phyloP scores from a whole-genome alignment of 1,284 basidiomycete species.

The Agroathelia rolfsii region DNA sequence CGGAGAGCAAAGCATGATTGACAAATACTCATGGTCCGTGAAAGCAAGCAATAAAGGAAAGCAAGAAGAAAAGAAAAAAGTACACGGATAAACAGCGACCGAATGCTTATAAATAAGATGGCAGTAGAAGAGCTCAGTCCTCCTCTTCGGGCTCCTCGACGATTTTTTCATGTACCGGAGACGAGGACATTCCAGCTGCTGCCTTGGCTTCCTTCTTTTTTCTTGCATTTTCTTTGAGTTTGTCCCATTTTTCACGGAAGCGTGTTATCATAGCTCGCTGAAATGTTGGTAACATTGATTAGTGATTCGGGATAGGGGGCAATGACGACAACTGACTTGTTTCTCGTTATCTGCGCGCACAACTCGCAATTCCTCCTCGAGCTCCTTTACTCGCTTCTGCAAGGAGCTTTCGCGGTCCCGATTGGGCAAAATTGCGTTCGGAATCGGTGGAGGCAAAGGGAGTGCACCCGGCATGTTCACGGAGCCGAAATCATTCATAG shows the following conservation, averaged over 20 bases:
- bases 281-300: constrained; percentile 12
- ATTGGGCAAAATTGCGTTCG: constrained; percentile 24
- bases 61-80: no score
- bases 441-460: constrained; percentile 35
- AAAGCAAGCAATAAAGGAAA: no score
- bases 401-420: constrained; percentile 56
- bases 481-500: constrained; percentile 35
- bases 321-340: constrained; percentile 41
- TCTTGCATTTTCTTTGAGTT: constrained; percentile 77
- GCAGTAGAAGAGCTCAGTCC: no score
- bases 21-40: no score
- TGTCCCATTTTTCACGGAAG: constrained; percentile 82
- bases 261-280: constrained; percentile 77
- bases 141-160: constrained; percentile 72
- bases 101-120: no score
- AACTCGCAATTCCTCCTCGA: constrained; percentile 68
- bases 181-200: constrained; percentile 36
- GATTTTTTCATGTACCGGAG: constrained; percentile 51
- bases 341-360: constrained; percentile 71
- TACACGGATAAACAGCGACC: no score
- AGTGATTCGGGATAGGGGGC: constrained; percentile 7
- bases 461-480: constrained; percentile 50
- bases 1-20: no score
- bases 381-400: constrained; percentile 48
- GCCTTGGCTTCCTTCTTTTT: constrained; percentile 79